These are phyloP conservation scores for Apiospora rasikravindrae DNA, from an alignment of 2,329 filamentous ascomycete genomes.

Conservation along the genomic window DNA sequence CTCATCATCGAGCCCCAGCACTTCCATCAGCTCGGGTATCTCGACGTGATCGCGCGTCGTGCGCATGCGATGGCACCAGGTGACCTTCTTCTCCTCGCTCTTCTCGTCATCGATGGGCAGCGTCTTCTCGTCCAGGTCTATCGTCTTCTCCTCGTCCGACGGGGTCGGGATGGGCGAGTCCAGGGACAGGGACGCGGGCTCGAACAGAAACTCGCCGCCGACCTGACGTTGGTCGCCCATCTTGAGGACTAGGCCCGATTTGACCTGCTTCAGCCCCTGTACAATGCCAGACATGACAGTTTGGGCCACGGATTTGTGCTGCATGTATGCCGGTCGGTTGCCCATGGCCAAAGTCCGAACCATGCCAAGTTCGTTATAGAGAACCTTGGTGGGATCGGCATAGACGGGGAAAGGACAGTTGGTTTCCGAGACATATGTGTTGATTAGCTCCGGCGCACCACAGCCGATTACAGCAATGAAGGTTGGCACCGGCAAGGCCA, in stretches of 20 bases:
- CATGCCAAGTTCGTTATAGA: conserved; percentile 75
- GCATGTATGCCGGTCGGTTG: conserved; percentile 66
- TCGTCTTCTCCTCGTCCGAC: conserved; percentile 28
- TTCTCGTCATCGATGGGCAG: conserved; percentile 37
- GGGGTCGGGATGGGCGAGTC: conserved; percentile 53
- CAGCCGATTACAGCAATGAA: conserved; percentile 75
- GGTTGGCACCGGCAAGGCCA: conserved; percentile 58
- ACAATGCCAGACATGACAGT: conserved; percentile 57
- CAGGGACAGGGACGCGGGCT: conserved; percentile 50
- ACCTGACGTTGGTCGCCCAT: conserved; percentile 72
- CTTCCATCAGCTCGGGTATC: conserved; percentile 66
- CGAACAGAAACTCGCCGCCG: conserved; percentile 81
- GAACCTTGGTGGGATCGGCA: conserved; percentile 70
- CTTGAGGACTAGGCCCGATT: conserved; percentile 62
- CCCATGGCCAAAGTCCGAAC: conserved; percentile 66
- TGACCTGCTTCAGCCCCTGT: conserved; percentile 65
- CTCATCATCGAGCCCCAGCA: conserved; percentile 61
- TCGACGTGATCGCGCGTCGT: conserved; percentile 80
- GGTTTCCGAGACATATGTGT: conserved; percentile 67
- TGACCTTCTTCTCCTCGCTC: conserved; percentile 63
- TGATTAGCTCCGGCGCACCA: conserved; percentile 70
- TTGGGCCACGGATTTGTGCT: conserved; percentile 54
- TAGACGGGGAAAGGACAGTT: conserved; percentile 76
- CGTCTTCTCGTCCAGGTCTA: conserved; percentile 24
- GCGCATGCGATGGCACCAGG: conserved; percentile 84